These are phyloP conservation scores for Hypoxylon sp. DNA, from an alignment of 2,329 filamentous ascomycete species.

Conservation along the genomic window DNA sequence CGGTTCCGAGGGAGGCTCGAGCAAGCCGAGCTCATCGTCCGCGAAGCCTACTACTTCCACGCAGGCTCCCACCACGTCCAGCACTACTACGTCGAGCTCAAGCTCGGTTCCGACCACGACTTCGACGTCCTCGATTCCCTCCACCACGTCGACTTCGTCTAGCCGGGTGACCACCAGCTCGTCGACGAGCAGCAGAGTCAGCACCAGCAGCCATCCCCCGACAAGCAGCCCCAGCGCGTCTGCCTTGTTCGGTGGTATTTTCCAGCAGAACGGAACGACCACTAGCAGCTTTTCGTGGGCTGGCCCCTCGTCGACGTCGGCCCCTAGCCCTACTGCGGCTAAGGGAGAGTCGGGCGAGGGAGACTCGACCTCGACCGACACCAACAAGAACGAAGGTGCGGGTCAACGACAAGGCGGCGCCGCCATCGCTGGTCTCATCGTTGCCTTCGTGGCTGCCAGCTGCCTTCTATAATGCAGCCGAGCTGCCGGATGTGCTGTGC, in stretches of 20 bases:
- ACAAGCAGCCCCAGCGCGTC: conserved; percentile 26
- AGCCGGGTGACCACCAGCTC: conserved; percentile 24
- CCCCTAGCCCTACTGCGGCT: conserved; percentile 38
- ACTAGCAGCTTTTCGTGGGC: conserved; percentile 22
- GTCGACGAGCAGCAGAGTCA: conserved; percentile 11
- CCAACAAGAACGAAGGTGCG: conserved; percentile 55
- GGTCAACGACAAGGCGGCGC: conserved; percentile 57
- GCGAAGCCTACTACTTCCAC: conserved; percentile 45
- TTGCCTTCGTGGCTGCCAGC: conserved; percentile 63
- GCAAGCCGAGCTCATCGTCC: conserved; percentile 28
- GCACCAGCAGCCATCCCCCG: conserved; percentile 14
- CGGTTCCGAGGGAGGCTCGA: conserved; percentile 49
- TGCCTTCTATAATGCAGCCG: conserved; percentile 39
- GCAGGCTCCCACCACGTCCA: conserved; percentile 39
- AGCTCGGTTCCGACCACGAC: conserved; percentile 35
- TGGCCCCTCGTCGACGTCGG: conserved; percentile 38
- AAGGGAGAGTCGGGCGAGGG: conserved; percentile 33
- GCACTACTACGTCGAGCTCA: conserved; percentile 33
- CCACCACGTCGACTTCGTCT: conserved; percentile 18
- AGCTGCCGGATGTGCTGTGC: background rate
- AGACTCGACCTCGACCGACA: conserved; percentile 44
- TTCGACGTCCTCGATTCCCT: conserved; percentile 39
- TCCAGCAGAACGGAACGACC: conserved; percentile 59
- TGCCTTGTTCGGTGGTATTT: conserved; percentile 55
- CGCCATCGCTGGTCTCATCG: conserved; percentile 61